phyloP scores from a whole-genome alignment of 768 basidiomycete species.

The Tulasnella sp. region DNA sequence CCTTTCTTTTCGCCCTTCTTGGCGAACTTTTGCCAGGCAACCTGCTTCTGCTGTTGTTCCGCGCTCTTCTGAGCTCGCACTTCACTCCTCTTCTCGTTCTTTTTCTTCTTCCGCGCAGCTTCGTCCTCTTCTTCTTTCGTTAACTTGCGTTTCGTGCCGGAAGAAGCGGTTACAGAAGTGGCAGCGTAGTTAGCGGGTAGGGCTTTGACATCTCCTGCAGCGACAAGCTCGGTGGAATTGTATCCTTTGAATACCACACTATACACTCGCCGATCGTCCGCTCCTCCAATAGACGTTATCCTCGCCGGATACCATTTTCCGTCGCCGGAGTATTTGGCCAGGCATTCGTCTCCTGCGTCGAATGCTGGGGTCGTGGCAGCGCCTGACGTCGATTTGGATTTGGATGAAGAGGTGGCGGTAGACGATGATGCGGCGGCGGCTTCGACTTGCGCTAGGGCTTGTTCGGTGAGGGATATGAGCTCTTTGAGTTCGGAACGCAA shows the following conservation, averaged over 20 bases:
- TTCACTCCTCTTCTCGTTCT: slow-evolving; percentile 93
- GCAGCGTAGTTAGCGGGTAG: slow-evolving; percentile 52
- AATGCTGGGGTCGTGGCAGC: slow-evolving; percentile 47
- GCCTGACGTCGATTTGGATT: slow-evolving; percentile 55
- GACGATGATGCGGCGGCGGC: slow-evolving; percentile 41
- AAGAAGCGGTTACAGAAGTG: slow-evolving; percentile 41
- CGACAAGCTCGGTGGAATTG: slow-evolving; percentile 86
- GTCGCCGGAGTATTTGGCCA: slow-evolving; percentile 85
- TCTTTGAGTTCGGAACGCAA: slow-evolving; percentile 78
- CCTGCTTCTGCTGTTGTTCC: slow-evolving; percentile 82
- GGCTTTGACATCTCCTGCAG: slow-evolving; percentile 68
- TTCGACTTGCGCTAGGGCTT: slow-evolving; percentile 68
- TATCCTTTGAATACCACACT: slow-evolving; percentile 91
- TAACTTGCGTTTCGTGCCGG: slow-evolving; percentile 69
- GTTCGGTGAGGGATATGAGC: slow-evolving; percentile 79
- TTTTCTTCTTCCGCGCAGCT: slow-evolving; percentile 87
- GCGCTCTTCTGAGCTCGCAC: slow-evolving; percentile 81
- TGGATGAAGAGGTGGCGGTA: slow-evolving; percentile 54
- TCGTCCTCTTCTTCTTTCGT: slow-evolving; percentile 80
- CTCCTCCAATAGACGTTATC: slow-evolving; percentile 82
- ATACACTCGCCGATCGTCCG: slow-evolving; percentile 79
- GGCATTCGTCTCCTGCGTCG: slow-evolving; percentile 81
- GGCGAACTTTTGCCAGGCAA: slow-evolving; percentile 91
- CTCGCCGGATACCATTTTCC: slow-evolving; percentile 87
- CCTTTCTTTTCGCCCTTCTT: slow-evolving; percentile 95